phyloP scores from a whole-genome alignment of 148 eudicot species.

The Camellia sinensis region DNA sequence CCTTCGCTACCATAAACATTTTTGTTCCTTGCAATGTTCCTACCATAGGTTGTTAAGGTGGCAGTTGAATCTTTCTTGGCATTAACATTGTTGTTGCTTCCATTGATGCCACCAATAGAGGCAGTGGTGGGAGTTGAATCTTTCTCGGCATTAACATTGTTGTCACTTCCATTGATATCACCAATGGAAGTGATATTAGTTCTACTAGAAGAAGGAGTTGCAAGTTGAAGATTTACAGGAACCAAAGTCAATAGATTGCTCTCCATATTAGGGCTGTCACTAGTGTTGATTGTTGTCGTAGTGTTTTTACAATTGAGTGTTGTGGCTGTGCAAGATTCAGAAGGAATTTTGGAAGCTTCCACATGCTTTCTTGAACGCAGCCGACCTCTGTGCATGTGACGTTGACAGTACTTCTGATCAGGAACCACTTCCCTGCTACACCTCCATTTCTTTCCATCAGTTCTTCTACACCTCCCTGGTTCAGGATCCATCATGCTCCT shows the following conservation, averaged over 20 bases:
- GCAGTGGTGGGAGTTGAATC: not conserved
- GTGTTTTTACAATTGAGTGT: not conserved
- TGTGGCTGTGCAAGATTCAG: slow-evolving; percentile 1
- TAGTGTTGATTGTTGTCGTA: not conserved
- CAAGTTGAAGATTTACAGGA: slow-evolving; percentile 16
- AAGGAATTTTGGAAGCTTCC: slow-evolving; percentile 35
- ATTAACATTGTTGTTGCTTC: not conserved
- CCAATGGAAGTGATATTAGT: not conserved
- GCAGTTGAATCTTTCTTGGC: not conserved
- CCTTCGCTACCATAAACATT: not conserved
- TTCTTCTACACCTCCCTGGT: slow-evolving; percentile 36
- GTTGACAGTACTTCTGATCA: slow-evolving; percentile 28
- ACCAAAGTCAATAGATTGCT: not conserved
- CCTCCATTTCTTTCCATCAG: slow-evolving; percentile 37
- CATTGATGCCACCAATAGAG: not conserved
- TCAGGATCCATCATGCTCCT: slow-evolving; percentile 28
- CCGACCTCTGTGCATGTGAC: slow-evolving; percentile 30
- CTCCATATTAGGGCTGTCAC: not conserved
- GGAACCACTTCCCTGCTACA: slow-evolving; percentile 24
- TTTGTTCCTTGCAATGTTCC: not conserved
- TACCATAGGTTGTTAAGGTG: not conserved
- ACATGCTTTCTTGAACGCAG: slow-evolving; percentile 87
- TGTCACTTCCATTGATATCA: not conserved
- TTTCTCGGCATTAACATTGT: not conserved
- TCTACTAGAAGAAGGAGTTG: slow-evolving; percentile 13